Evolutionary conservation across 2,329 filamentous ascomycete genomes (phyloP), one percentile per base, ranked within the genome.

Genomic region (Monascus ruber): DNA sequence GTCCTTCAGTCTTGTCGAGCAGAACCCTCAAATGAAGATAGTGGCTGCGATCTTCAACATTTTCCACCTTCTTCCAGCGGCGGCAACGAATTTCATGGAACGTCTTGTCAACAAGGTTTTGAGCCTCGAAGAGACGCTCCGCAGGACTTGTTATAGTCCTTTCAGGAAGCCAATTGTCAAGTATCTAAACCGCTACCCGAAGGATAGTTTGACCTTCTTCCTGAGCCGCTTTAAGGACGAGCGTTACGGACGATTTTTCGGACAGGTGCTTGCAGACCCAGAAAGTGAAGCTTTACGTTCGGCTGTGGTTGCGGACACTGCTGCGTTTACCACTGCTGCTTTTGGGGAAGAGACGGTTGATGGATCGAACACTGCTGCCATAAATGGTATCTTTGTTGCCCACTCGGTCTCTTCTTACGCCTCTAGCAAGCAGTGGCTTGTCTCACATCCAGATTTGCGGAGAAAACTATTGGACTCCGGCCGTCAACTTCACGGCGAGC

Each of bases 41-140:
- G 86, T 96, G 31, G 84, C 87, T 2, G 85, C 89, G 0, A 93
- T 96, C 39, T 83, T 98, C 59, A 91, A 94, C 55, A 89, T 98
- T 41, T 98, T 98, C 60, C 88, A 96, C 58, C 73, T 98, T n/a
- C 72, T 99, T 4, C 91, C 93, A 0, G 75, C 85, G 0, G 86
- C 86, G 6, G 93, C 93, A 1, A 85, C 88, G 43, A 79, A 81
- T 10, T 98, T 98, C 59, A 87, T 96, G 62, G 85, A 88, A 44
- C 78, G 84, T 26, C 74, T 98, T 33, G 85, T 96, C 36, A 83
- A 94, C 48, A 85, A 83, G 37, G 85, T 94, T n/a, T 70, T 98
- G 40, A 83, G 87, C 33, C 71, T 99, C 0, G 91, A 99, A 60
- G 77, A 82, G 38, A 83, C 82, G 47, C 69, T 98, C 31, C 77